Evolutionary conservation across 1,284 basidiomycete genomes (phyloP), one percentile per base, ranked within the genome.

Genomic region (Phellinidium pouzarii): DNA sequence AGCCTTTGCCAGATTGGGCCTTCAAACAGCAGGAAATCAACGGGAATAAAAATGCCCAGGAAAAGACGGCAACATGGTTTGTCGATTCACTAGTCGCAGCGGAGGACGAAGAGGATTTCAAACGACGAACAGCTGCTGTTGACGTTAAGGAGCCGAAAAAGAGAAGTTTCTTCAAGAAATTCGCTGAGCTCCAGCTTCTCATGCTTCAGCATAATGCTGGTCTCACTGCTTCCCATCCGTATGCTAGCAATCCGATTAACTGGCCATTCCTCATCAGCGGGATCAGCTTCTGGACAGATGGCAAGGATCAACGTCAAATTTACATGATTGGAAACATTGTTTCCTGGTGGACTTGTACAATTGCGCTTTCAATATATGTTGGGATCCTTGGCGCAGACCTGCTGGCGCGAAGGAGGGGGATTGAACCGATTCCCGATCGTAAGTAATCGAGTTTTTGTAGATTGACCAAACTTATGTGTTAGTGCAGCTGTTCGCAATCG

Each of bases 141-240:
- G 67, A 75, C 14, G 69, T 76, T 6, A 91, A 91, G 66, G 72
- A 81, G 55, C 84, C 90, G 40, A 91, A 87, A 70, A 75, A 75
- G 53, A 80, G 94, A 75, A 88, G 82, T 66, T 99, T 99, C 70
- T 86, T 99, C 76, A 86, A 80, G 67, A 99, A 99, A 71, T 99
- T 93, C 65, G 79, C 77, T 43, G 95, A 99, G 68, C 74, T 99
- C 38, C 96, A 99, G 65, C 68, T 94, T 42, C 74, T 94, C 54
- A 99, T 99, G 96, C 74, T 98, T 57, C 92, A 96, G 66, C 95
- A 99, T 73, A 99, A 99, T 64, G 91, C 94, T 9, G 94, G 93
- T 14, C 75, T 99, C 52, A 97, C 93, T 20, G 87, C 91, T 17
- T 88, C 85, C 9, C 96, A 99, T 66, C 96, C 96, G 37, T 99